Conservation (phyloP, 345 rosid genomes). For the rapeseed (Brassica napus) region DNA sequence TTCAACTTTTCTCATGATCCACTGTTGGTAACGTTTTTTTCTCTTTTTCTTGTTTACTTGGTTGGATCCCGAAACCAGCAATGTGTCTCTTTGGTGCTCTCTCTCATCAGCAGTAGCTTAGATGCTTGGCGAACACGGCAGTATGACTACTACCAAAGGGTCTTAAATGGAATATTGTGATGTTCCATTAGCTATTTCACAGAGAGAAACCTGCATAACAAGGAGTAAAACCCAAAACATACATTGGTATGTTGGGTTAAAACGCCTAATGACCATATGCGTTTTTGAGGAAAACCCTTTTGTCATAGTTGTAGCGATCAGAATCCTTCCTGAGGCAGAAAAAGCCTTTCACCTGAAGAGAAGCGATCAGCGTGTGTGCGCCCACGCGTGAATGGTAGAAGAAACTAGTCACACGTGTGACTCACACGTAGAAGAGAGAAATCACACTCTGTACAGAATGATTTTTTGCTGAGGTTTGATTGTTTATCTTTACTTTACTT, state of each 20-base stretch:
- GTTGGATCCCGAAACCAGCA: conserved; percentile 56
- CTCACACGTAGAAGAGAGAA: conserved; percentile 26
- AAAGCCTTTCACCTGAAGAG: conserved; percentile 13
- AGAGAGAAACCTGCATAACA: conserved; percentile 14
- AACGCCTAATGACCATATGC: neutral
- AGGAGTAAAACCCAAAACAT: conserved; percentile 27
- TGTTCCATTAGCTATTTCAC: conserved; percentile 18
- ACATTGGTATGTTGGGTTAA: conserved; percentile 12
- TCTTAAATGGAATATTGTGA: conserved; percentile 95
- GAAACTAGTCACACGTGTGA: conserved; percentile 23
- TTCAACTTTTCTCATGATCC: neutral
- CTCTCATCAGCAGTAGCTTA: conserved; percentile 95
- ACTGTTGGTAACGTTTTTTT: conserved; percentile 10
- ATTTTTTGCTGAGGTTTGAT: conserved; percentile 35
- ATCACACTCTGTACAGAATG: conserved; percentile 34
- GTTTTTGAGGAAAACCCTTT: conserved; percentile 22
- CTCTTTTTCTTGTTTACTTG: neutral
- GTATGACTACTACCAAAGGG: conserved; percentile 96
- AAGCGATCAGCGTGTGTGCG: conserved; percentile 25
- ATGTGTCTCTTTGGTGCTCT: conserved; percentile 97
- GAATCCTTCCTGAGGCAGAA: conserved; percentile 26
- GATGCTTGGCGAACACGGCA: conserved; percentile 99
- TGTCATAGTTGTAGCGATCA: conserved; percentile 26
- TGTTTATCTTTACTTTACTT: conserved; percentile 28
- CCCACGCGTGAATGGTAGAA: neutral